These are phyloP conservation scores for Halteria grandinella DNA, from an alignment of 73 alveolate genomes.

Conservation along the genomic window DNA sequence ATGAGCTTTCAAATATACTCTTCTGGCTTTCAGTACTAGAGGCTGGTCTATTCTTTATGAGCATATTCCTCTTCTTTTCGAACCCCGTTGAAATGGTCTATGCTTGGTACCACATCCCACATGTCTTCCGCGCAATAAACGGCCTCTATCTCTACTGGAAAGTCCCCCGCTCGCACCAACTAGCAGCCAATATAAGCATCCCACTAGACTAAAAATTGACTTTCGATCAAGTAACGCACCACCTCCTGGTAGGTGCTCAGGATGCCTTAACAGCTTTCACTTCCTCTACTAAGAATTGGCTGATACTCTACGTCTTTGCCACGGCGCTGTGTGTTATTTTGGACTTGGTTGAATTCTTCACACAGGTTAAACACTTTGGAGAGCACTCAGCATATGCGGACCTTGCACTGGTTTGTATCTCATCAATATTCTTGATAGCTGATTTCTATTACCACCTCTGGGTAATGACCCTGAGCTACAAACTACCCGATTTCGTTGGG, in stretches of 20 bases:
- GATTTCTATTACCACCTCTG: slow-evolving; percentile 47
- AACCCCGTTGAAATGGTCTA: slow-evolving; percentile 39
- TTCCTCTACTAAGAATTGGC: neutral
- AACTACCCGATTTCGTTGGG: slow-evolving; percentile 11
- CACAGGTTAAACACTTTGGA: neutral
- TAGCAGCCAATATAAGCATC: slow-evolving; percentile 30
- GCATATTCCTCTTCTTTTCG: slow-evolving; percentile 31
- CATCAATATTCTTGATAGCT: slow-evolving; percentile 14
- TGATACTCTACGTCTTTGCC: neutral
- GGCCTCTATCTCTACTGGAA: slow-evolving; percentile 7
- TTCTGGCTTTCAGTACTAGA: slow-evolving; percentile 38
- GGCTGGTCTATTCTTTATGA: neutral
- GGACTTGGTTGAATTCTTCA: slow-evolving; percentile 9
- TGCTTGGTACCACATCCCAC: slow-evolving; percentile 29
- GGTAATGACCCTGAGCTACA: slow-evolving; percentile 7
- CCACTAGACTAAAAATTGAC: slow-evolving; percentile 36
- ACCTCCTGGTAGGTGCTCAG: slow-evolving; percentile 18
- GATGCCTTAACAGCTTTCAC: slow-evolving; percentile 43
- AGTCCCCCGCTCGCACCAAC: slow-evolving; percentile 37
- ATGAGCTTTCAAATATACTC: neutral
- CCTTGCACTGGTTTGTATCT: slow-evolving; percentile 9
- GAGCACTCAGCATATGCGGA: slow-evolving; percentile 27
- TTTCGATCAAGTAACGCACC: slow-evolving; percentile 1
- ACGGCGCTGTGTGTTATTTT: slow-evolving; percentile 16
- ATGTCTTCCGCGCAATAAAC: neutral